Evolutionary conservation across 352 stramenopile genomes (phyloP), one percentile per base, ranked within the genome.

Genomic region (Pythium utonaiense): DNA sequence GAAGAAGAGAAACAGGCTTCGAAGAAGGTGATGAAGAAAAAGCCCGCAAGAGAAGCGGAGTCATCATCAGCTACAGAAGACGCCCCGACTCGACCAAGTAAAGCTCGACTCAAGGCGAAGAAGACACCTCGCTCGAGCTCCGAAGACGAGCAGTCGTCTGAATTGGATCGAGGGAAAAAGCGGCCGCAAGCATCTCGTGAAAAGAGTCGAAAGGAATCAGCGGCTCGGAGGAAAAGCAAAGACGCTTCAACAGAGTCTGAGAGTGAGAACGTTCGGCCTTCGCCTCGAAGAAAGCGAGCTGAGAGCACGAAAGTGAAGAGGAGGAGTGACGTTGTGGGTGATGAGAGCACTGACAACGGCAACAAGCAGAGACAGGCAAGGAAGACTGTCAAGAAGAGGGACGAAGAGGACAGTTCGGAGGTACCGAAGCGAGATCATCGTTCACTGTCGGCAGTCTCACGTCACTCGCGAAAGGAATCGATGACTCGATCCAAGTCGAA

Each of bases 61-160:
- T 55, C 44, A 16, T 13, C 6, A 5, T 49, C 30, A 16, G 55
- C 55, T n/a, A 38, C 51, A 16, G 55, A 57, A 30, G 36, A 57
- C 49, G 14, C 16, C 17, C 7, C n/a, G 45, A n/a, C n/a, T 7
- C 8, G 42, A 36, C 12, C 30, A 53, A 17, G 3, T 17, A 24
- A 34, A 9, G 9, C 5, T 10, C 28, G 28, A 33, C 28, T 33
- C 28, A 33, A 33, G 28, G 5, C 28, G 12, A 28, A 31, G 24
- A 53, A 53, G 12, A 13, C 8, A n/a, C 16, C 16, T 53, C 45
- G 24, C 6, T n/a, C 42, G 42, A 48, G 31, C 51, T 34, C 57
- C 19, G 33, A 52, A 40, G 21, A 50, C 3, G 42, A 50, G 17
- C 21, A 7, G 8, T 31, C 21, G 21, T 17, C 8, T 16, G 42